These are phyloP conservation scores for Alternaria gansuensis DNA, from an alignment of 2,329 filamentous ascomycete genomes.

Conservation along the genomic window DNA sequence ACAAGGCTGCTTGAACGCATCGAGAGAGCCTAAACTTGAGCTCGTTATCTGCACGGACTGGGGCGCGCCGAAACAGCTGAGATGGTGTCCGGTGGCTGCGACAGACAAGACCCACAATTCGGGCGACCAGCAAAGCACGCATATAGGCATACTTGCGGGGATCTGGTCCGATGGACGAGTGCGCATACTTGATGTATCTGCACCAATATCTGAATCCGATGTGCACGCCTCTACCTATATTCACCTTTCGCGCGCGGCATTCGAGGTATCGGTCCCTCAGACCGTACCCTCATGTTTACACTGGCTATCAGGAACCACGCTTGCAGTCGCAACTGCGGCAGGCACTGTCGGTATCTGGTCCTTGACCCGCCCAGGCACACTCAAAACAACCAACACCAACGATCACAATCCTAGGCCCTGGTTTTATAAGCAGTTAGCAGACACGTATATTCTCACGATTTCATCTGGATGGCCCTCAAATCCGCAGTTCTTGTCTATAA, in stretches of 20 bases:
- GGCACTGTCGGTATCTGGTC: conserved; percentile 66
- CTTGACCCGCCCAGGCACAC: conserved; percentile 51
- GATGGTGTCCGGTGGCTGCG: conserved; percentile 64
- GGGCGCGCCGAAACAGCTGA: conserved; percentile 63
- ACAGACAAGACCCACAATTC: conserved; percentile 31
- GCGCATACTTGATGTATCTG: conserved; percentile 62
- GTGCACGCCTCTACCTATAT: conserved; percentile 42
- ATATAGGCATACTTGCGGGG: conserved; percentile 64
- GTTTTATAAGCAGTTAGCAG: conserved; percentile 56
- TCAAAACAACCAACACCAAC: conserved; percentile 13
- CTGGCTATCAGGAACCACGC: conserved; percentile 65
- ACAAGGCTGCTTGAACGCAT: conserved; percentile 55
- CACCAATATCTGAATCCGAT: conserved; percentile 19
- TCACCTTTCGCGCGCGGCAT: conserved; percentile 59
- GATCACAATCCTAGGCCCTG: conserved; percentile 48
- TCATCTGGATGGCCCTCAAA: conserved; percentile 63
- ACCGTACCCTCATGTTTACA: conserved; percentile 65
- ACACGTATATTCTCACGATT: conserved; percentile 59
- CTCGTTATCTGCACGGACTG: conserved; percentile 65
- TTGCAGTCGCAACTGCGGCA: conserved; percentile 65
- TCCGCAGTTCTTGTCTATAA: conserved; percentile 62
- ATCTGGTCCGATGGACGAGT: conserved; percentile 67
- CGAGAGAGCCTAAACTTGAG: conserved; percentile 56
- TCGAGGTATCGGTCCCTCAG: conserved; percentile 60
- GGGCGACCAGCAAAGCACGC: conserved; percentile 41